Evolutionary conservation across 2,329 filamentous ascomycete genomes (phyloP).

Genomic region (Fusarium citri): DNA sequence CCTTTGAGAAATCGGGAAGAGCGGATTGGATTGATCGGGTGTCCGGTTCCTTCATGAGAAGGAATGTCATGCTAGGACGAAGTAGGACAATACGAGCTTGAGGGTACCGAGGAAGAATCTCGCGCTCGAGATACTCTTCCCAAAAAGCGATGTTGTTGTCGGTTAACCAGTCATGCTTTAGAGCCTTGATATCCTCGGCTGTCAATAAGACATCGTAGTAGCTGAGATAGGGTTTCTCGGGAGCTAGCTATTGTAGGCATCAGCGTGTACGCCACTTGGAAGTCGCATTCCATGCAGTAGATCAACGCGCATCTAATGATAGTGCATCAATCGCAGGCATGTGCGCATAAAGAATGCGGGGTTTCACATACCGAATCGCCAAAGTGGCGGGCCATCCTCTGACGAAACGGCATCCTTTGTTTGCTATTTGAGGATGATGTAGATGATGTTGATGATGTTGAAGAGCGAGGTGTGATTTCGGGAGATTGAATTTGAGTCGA

Average conservation of each 20-base stretch:
- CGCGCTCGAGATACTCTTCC: conserved; percentile 96
- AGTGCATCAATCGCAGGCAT: conserved; percentile 18
- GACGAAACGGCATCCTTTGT: conserved; percentile 54
- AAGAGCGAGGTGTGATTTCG: conserved; percentile 25
- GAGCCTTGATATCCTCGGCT: conserved; percentile 86
- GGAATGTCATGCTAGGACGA: conserved; percentile 90
- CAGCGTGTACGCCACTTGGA: conserved; percentile 15
- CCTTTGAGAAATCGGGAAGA: conserved; percentile 81
- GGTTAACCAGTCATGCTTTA: conserved; percentile 95
- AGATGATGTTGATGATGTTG: conserved; percentile 21
- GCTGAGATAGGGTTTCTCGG: conserved; percentile 54
- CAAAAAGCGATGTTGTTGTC: conserved; percentile 98
- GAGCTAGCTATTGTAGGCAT: conserved; percentile 59
- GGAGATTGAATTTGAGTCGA: conserved; percentile 21
- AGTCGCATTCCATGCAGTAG: conserved; percentile 16
- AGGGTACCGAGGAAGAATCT: conserved; percentile 83
- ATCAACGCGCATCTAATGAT: conserved; percentile 25
- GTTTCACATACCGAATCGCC: conserved; percentile 58
- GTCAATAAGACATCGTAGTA: conserved; percentile 69
- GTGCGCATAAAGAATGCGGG: conserved; percentile 27
- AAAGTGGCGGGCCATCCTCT: conserved; percentile 60
- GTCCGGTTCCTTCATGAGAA: conserved; percentile 81
- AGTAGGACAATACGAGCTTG: conserved; percentile 90
- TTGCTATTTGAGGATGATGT: conserved; percentile 33
- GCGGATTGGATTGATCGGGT: conserved; percentile 70